Evolutionary conservation across 371 early-diverging fungal genomes (phyloP).

Genomic region (Entomophthora muscae): DNA sequence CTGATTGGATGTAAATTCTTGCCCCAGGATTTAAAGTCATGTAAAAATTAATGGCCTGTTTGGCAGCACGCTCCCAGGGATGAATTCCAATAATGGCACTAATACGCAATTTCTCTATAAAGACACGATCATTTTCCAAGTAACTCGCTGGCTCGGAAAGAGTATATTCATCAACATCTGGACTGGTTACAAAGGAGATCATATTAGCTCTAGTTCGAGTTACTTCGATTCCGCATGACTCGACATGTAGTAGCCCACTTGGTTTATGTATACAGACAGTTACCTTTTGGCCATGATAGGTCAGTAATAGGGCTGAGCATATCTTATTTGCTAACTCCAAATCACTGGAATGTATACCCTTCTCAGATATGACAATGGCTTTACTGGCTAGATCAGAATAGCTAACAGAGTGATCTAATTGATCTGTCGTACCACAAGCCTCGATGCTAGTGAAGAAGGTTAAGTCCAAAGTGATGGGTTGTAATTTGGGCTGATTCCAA

Average conservation of each 20-base stretch:
- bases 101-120: slow-evolving; percentile 59
- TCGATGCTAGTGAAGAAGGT: slow-evolving; percentile 52
- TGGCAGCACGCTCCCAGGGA: slow-evolving; percentile 88
- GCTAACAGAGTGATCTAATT: slow-evolving; percentile 58
- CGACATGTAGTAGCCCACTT: slow-evolving; percentile 77
- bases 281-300: slow-evolving; percentile 38
- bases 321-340: slow-evolving; percentile 56
- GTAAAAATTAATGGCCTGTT: slow-evolving; percentile 72
- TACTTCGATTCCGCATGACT: slow-evolving; percentile 71
- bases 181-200: slow-evolving; percentile 11
- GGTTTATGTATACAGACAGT: slow-evolving; percentile 72
- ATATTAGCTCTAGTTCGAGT: slow-evolving; percentile 28
- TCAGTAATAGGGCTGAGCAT: slow-evolving; percentile 31
- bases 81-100: slow-evolving; percentile 86
- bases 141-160: slow-evolving; percentile 13
- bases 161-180: slow-evolving; percentile 12
- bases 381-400: slow-evolving; percentile 64
- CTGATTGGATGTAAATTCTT: slow-evolving; percentile 14
- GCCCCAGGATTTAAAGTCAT: slow-evolving; percentile 45
- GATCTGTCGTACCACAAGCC: slow-evolving; percentile 57
- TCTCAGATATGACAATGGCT: slow-evolving; percentile 57
- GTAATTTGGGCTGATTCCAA: slow-evolving; percentile 76
- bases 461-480: slow-evolving; percentile 67
- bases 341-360: slow-evolving; percentile 40
- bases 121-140: slow-evolving; percentile 29